Percentiles rank a stretch among this genome's conserved stretches.
These are phyloP conservation scores for Mallotus japonicus DNA, from an alignment of 441 rosid genomes.

Conservation along the genomic window DNA sequence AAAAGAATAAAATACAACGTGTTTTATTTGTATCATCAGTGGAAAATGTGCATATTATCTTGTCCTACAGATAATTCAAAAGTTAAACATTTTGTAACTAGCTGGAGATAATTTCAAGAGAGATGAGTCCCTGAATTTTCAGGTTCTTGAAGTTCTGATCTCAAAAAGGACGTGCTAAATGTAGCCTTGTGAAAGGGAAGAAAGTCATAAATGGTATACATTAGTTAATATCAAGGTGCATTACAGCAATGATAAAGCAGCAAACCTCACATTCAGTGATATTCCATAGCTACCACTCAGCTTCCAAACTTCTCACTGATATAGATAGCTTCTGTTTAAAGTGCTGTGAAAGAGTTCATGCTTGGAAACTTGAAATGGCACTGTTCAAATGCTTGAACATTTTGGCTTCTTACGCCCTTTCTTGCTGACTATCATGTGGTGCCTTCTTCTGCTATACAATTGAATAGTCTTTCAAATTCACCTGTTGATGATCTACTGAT, in stretches of 20 bases:
- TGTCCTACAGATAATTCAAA: not conserved
- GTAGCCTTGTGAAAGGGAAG: not conserved
- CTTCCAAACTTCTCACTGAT: not conserved
- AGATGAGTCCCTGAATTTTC: not conserved
- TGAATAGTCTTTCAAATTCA: too few relatives aligned
- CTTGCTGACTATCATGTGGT: too few relatives aligned
- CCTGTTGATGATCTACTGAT: too few relatives aligned
- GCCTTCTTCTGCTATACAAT: too few relatives aligned
- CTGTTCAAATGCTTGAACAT: not conserved
- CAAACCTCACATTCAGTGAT: too few relatives aligned
- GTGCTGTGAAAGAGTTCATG: not conserved
- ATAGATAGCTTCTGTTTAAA: not conserved
- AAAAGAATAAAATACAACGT: not conserved
- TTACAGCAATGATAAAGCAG: too few relatives aligned
- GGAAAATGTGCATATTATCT: not conserved
- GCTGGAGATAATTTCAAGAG: not conserved
- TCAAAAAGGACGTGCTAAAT: not conserved
- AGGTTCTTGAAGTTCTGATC: not conserved
- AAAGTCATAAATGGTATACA: too few relatives aligned
- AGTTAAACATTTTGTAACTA: not conserved
- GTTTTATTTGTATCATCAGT: not conserved
- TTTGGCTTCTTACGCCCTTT: too few relatives aligned
- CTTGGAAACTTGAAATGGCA: not conserved
- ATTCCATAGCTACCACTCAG: not conserved
- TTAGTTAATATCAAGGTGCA: not conserved